Base-by-base conservation (phyloP, 2,329 filamentous ascomycete species). In the Neopestalotiopsis sp. region DNA sequence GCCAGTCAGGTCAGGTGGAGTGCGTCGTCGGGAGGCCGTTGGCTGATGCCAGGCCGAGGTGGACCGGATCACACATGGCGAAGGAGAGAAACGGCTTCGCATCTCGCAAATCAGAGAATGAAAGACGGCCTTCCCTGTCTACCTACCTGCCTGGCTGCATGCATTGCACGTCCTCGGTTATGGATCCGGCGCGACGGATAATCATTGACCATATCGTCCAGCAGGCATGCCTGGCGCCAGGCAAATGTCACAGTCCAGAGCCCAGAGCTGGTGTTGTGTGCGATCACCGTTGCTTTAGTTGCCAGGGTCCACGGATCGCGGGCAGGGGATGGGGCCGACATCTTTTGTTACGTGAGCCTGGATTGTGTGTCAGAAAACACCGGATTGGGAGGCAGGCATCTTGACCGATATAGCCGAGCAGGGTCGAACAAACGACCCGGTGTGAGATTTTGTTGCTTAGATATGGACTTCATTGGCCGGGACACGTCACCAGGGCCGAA, bases 381-480 rank as follows among this genome's bases (percentile, higher is more conserved):
- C 45, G 30, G 30, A 65, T 65, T 32, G 30, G 45, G 30, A 45
- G n/a, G 17, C 40, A 32, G 28, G 63, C 63, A 56, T 30, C 42
- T 28, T 30, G 63, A 65, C 63, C 63, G 63, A 65, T 65, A 63
- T 34, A 63, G 34, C 38, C 61, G 61, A 45, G 20, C 61, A 61
- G 34, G 24, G 64, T 61, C 63, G 49, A 49, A 53, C 67, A 69
- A 66, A 66, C 67, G 64, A 69, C 40, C 67, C 67, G 67, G 67
- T 69, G 67, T 69, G 67, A 69, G 67, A 69, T 66, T 68, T 34
- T 40, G 24, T 34, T 69, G 53, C 61, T 12, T 30, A 66, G 67
- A 61, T 42, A 61, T 63, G 63, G 20, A 30, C 58, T n/a, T 32
- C 17, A 61, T 61, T 61, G 58, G 62, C 53, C 38, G 58, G 61